Conservation (phyloP, 441 rosid species). For the Cnidoscolus chayamansa region DNA sequence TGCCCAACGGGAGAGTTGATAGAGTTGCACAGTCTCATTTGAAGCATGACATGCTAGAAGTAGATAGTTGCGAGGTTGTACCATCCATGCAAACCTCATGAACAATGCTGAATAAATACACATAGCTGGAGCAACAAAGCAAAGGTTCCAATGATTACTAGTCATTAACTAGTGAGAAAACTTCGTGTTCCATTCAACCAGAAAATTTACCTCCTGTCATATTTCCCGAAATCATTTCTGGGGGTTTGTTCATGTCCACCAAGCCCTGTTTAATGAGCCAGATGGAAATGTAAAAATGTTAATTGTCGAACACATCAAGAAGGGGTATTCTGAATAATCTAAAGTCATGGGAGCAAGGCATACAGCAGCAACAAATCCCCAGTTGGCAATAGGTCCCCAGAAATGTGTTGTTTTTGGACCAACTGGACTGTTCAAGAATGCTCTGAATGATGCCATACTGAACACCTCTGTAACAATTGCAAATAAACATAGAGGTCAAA, state of each 20-base stretch:
- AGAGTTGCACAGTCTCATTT: slow-evolving; percentile 91
- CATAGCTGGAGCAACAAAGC: slow-evolving; percentile 53
- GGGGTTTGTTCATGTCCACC: slow-evolving; percentile 88
- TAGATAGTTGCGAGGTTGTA: slow-evolving; percentile 88
- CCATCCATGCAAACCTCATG: slow-evolving; percentile 99
- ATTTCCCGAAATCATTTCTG: slow-evolving; percentile 91
- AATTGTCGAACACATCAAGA: not conserved
- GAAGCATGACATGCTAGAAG: slow-evolving; percentile 92
- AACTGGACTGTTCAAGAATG: slow-evolving; percentile 87
- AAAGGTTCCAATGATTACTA: slow-evolving; percentile 14
- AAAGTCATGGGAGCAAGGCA: slow-evolving; percentile 26
- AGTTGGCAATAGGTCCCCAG: slow-evolving; percentile 97
- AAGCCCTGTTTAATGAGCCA: slow-evolving; percentile 57
- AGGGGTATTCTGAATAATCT: not conserved
- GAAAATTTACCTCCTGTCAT: slow-evolving; percentile 66
- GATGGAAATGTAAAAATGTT: slow-evolving; percentile 9
- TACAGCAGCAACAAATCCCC: slow-evolving; percentile 95
- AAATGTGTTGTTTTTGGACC: slow-evolving; percentile 97
- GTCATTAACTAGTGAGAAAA: slow-evolving; percentile 1
- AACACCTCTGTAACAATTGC: slow-evolving; percentile 14
- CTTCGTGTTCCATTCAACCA: not conserved
- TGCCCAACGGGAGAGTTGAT: slow-evolving; percentile 85
- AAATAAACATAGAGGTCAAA: not conserved
- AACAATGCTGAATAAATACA: slow-evolving; percentile 75
- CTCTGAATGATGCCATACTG: slow-evolving; percentile 50